Conservation (phyloP, 2,329 filamentous ascomycete species). For the Ascocoryne sarcoides region DNA sequence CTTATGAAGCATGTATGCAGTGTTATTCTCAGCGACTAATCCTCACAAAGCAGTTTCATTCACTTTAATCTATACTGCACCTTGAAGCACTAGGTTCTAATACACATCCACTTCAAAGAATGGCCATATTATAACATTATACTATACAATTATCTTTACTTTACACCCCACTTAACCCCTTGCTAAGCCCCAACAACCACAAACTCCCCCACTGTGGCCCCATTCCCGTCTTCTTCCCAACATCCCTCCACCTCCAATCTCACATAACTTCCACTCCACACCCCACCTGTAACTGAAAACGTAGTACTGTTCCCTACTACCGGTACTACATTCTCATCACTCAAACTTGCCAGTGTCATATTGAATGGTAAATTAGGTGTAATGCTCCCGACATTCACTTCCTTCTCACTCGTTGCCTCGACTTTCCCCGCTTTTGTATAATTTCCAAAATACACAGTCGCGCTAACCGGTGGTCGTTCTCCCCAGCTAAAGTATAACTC, state of each 20-base stretch:
- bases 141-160: too few species aligned
- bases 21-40: too few species aligned
- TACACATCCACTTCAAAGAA: too few species aligned
- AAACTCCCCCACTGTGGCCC: slow-evolving; percentile 46
- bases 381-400: slow-evolving; percentile 17
- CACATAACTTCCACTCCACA: slow-evolving; percentile 26
- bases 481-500: slow-evolving; percentile 54
- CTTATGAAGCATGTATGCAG: too few species aligned
- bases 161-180: too few species aligned
- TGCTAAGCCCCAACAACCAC: slow-evolving; percentile 20
- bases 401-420: slow-evolving; percentile 9
- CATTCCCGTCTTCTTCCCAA: slow-evolving; percentile 32
- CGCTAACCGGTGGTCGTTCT: slow-evolving; percentile 43
- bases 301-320: slow-evolving; percentile 26
- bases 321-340: slow-evolving; percentile 17
- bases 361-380: slow-evolving; percentile 22
- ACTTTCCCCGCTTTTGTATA: slow-evolving; percentile 15
- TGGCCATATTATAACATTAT: too few species aligned
- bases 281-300: slow-evolving; percentile 16
- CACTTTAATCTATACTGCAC: too few species aligned
- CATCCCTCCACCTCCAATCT: slow-evolving; percentile 40
- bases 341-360: slow-evolving; percentile 3
- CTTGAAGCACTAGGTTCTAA: too few species aligned
- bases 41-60: too few species aligned
- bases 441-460: slow-evolving; percentile 44